Evolutionary conservation across 2,329 filamentous ascomycete genomes (phyloP).

Genomic region (Tolypocladium paradoxum): DNA sequence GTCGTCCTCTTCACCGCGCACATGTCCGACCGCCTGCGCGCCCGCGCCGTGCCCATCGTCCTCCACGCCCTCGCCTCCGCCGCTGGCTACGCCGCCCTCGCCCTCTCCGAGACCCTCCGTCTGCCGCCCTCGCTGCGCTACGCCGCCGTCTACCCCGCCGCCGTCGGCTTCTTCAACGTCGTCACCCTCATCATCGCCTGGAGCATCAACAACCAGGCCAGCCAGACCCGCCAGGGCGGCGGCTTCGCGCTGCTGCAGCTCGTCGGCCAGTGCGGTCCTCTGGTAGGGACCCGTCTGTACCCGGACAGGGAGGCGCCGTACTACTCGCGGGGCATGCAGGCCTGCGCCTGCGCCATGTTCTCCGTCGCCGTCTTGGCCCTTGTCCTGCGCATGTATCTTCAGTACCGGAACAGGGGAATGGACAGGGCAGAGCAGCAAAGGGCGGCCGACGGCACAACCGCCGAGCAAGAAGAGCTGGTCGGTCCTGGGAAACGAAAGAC

Average conservation of each 20-base stretch:
- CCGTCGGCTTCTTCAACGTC: slow-evolving; percentile 71
- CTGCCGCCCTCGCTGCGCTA: slow-evolving; percentile 49
- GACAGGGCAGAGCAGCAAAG: slow-evolving; percentile 23
- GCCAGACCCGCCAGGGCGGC: slow-evolving; percentile 56
- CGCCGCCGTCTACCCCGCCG: slow-evolving; percentile 65
- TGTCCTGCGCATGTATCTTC: slow-evolving; percentile 41
- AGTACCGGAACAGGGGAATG: slow-evolving; percentile 36
- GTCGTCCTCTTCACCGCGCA: slow-evolving; percentile 62
- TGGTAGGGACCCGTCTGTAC: slow-evolving; percentile 58
- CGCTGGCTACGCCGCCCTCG: slow-evolving; percentile 48
- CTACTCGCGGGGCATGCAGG: slow-evolving; percentile 51
- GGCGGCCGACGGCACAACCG: slow-evolving; percentile 9
- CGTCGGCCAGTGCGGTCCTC: slow-evolving; percentile 69
- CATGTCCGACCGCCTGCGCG: slow-evolving; percentile 55
- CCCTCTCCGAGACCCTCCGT: slow-evolving; percentile 38
- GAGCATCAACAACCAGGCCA: slow-evolving; percentile 77
- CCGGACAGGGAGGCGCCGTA: slow-evolving; percentile 49
- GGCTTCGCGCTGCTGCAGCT: slow-evolving; percentile 74
- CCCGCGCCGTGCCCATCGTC: slow-evolving; percentile 56
- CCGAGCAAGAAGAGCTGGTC: slow-evolving; percentile 31
- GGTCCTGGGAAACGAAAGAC: slow-evolving; percentile 14
- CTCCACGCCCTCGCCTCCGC: slow-evolving; percentile 58
- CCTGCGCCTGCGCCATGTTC: slow-evolving; percentile 53
- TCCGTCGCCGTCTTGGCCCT: slow-evolving; percentile 46
- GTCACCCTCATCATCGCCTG: slow-evolving; percentile 80